Evolutionary conservation across 78 protist genomes (phyloP).

Genomic region (Speleostelium caveatum): DNA sequence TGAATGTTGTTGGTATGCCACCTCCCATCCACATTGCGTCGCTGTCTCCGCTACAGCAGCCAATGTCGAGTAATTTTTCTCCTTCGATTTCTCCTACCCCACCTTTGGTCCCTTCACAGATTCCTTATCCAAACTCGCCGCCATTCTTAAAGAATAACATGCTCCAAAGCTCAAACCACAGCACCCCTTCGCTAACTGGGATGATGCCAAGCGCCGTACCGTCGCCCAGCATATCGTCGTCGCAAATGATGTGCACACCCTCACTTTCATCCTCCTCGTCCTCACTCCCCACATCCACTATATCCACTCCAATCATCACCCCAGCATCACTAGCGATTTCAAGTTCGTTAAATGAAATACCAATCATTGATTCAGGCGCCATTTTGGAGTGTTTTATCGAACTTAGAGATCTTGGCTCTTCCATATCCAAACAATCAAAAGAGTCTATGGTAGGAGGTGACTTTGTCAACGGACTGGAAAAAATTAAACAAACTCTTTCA

Average conservation of each 20-base stretch:
- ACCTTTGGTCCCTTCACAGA: neutral
- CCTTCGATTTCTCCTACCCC: neutral
- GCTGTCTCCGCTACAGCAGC: neutral
- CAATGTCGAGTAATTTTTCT: neutral
- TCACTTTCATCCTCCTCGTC: neutral
- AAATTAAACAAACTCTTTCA: slow-evolving; percentile 16
- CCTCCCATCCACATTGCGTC: no score
- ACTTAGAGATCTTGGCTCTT: slow-evolving; percentile 52
- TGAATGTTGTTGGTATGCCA: neutral
- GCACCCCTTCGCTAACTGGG: no score
- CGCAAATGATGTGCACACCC: no score
- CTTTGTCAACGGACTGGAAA: slow-evolving; percentile 52
- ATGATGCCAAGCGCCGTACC: neutral
- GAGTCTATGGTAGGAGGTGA: slow-evolving; percentile 71
- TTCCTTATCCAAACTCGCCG: neutral
- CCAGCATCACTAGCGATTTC: neutral
- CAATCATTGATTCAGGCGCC: slow-evolving; percentile 44
- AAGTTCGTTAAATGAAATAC: neutral
- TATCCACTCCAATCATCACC: neutral
- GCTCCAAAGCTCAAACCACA: neutral
- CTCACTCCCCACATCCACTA: neutral
- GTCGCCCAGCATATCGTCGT: no score
- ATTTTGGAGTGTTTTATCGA: slow-evolving; percentile 66
- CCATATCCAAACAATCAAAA: slow-evolving; percentile 65
- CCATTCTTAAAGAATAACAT: no score